Conservation (phyloP, 1,284 basidiomycete species). For the Moesziomyces antarcticus region DNA sequence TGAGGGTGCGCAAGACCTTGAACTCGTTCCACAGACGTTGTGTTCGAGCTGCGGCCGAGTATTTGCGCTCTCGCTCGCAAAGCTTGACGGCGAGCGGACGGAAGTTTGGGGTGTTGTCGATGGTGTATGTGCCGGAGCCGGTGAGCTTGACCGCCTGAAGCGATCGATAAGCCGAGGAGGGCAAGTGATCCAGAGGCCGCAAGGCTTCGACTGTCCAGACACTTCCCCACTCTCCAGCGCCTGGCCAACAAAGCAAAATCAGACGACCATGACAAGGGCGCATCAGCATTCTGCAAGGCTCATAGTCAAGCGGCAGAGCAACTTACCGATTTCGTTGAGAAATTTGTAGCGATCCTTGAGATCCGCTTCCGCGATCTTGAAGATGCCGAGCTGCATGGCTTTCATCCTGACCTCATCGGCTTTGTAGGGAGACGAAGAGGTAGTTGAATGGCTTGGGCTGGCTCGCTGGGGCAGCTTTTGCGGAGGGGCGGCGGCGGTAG, state of each 20-base stretch:
- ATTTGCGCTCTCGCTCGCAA: constrained; percentile 45
- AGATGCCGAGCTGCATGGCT: constrained; percentile 50
- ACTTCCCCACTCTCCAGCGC: constrained; percentile 49
- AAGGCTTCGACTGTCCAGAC: constrained; percentile 39
- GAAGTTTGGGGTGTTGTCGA: constrained; percentile 31
- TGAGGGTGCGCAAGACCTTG: constrained; percentile 47
- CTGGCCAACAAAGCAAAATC: too few species aligned
- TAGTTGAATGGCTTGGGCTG: neutral
- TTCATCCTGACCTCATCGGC: constrained; percentile 18
- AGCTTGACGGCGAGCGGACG: constrained; percentile 52
- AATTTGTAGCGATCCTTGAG: constrained; percentile 46
- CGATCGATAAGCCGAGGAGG: constrained; percentile 34
- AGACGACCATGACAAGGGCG: too few species aligned
- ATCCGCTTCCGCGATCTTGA: constrained; percentile 45
- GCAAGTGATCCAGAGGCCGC: constrained; percentile 33
- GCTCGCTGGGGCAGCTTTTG: neutral
- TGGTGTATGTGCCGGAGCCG: constrained; percentile 22
- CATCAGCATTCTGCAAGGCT: too few species aligned
- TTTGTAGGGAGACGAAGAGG: constrained; percentile 5
- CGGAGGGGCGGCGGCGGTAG: neutral
- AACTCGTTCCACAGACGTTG: constrained; percentile 60
- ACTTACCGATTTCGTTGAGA: constrained; percentile 47
- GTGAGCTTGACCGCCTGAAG: constrained; percentile 33
- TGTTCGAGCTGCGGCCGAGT: constrained; percentile 39
- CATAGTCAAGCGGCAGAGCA: neutral